Evolutionary conservation across 345 rosid genomes (phyloP), one percentile per base, ranked within the genome.

Genomic region (Hypericum perforatum): DNA sequence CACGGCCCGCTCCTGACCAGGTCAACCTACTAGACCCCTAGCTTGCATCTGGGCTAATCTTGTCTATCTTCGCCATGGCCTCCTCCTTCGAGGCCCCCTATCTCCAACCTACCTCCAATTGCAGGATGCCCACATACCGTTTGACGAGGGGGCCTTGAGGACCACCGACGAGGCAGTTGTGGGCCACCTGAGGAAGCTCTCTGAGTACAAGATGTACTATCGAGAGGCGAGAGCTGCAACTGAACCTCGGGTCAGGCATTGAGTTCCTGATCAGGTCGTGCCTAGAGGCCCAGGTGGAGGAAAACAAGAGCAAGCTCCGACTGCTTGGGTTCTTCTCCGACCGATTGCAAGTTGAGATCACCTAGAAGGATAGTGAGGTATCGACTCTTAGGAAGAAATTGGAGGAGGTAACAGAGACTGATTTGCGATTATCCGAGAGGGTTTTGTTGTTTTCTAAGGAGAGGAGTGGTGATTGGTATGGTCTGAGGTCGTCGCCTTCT

Each of bases 301-400:
- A 92, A 74, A 88, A 92, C 64, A 96, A 92, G 62, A 87, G 92
- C 87, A 88, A 85, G 81, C 78, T 92, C n/a, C n/a, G n/a, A n/a
- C n/a, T n/a, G n/a, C n/a, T n/a, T n/a, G n/a, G n/a, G n/a, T n/a
- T n/a, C n/a, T 74, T 87, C 11, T 85, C 95, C 0, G 75, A 85
- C 57, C 80, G 87, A 38, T 71, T 88, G 59, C 98, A 92, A 66
- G 81, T 70, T 43, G 86, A 81, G 65, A 87, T 92, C 54, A 95
- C 87, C 64, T 66, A 64, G 5, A 81, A 81, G 61, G 95, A 81
- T 43, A 65, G 62, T 22, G 72, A 79, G 51, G 95, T 85, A 36
- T 65, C 59, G 45, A 61, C 63, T 14, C 69, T 83, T 69, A 85
- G 76, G 79, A 77, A 63, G 60, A 81, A 72, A 55, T 60, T 92